These are phyloP conservation scores for Endoconidiophora polonica DNA, from an alignment of 2,329 filamentous ascomycete genomes.

Conservation along the genomic window DNA sequence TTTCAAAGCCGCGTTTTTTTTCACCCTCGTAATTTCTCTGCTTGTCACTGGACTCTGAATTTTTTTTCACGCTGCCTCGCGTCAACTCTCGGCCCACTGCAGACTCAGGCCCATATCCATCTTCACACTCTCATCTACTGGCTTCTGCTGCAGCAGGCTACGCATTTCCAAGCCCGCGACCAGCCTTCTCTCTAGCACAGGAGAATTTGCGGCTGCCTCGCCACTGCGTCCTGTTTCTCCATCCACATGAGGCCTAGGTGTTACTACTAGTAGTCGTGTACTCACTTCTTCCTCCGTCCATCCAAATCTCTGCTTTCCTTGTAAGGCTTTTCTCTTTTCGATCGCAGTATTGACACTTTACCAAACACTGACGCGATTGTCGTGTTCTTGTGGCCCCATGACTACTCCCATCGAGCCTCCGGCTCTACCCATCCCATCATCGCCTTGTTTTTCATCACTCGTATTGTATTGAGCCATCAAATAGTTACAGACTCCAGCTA, in stretches of 20 bases:
- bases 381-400: too few species aligned
- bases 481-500: background rate
- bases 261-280: too few species aligned
- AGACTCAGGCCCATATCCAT: slow-evolving; percentile 1
- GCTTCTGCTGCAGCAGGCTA: background rate
- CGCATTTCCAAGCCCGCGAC: background rate
- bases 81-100: slow-evolving; percentile 10
- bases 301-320: too few species aligned
- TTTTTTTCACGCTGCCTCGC: slow-evolving; percentile 7
- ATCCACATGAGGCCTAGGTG: too few species aligned
- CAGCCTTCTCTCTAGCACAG: background rate
- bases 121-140: background rate
- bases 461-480: background rate
- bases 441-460: background rate
- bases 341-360: too few species aligned
- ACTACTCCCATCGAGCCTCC: too few species aligned
- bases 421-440: background rate
- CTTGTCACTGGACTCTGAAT: background rate
- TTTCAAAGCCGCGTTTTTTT: slow-evolving; percentile 1
- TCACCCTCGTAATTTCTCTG: background rate
- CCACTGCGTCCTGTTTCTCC: too few species aligned
- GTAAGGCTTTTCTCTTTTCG: too few species aligned
- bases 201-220: too few species aligned
- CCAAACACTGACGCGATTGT: too few species aligned
- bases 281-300: too few species aligned